These are phyloP conservation scores for Hypoxylon sp. DNA, from an alignment of 2,329 filamentous ascomycete species.

Conservation along the genomic window DNA sequence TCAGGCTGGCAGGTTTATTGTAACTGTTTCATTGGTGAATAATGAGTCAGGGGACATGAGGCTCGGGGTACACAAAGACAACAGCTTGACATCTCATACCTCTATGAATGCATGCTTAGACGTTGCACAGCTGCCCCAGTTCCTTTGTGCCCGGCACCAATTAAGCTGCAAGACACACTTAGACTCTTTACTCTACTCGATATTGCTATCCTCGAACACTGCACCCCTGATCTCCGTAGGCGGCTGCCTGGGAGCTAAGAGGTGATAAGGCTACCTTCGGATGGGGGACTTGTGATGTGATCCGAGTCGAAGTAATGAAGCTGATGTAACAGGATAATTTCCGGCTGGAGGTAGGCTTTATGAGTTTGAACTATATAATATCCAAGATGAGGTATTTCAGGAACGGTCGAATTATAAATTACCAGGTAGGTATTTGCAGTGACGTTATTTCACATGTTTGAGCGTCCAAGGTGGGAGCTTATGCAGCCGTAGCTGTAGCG, in stretches of 20 bases:
- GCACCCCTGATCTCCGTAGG: conserved; percentile 8
- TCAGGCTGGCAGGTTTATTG: conserved; percentile 2
- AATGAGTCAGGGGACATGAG: conserved; percentile 17
- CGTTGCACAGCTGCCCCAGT: conserved; percentile 1
- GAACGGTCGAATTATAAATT: neutral
- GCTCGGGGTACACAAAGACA: conserved; percentile 25
- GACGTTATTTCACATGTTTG: neutral
- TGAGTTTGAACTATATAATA: conserved; percentile 1
- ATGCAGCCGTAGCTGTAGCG: conserved; percentile 11
- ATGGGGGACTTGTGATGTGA: conserved; percentile 27
- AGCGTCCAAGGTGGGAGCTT: conserved; percentile 5
- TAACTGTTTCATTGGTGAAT: conserved; percentile 12
- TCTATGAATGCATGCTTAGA: conserved; percentile 22
- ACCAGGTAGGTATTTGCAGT: neutral
- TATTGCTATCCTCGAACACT: neutral
- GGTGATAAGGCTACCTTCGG: conserved; percentile 5
- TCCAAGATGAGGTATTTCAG: neutral
- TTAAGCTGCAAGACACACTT: neutral
- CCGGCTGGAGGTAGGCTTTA: conserved; percentile 3
- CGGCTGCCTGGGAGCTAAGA: conserved; percentile 7
- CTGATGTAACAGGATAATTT: conserved; percentile 34
- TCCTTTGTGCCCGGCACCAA: neutral
- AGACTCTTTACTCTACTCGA: neutral
- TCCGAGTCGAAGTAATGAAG: conserved; percentile 13
- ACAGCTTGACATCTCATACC: conserved; percentile 30